These are phyloP conservation scores for Leccinum rimulosum DNA, from an alignment of 768 basidiomycete genomes.

Conservation along the genomic window DNA sequence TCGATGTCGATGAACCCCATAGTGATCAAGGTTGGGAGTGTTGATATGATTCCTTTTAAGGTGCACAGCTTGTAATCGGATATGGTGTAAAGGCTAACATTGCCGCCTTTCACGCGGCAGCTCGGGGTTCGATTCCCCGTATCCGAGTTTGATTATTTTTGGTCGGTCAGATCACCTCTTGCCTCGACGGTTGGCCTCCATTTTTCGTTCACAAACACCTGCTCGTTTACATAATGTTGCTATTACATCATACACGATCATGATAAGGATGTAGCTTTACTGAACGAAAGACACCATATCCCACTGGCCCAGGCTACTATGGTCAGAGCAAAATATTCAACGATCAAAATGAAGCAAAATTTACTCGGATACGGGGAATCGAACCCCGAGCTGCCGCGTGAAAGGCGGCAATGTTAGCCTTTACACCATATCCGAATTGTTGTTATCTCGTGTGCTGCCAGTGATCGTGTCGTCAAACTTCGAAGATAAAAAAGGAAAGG, in stretches of 20 bases:
- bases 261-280: too few species aligned
- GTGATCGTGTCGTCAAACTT: background rate
- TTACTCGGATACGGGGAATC: conserved; percentile 32
- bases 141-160: conserved; percentile 20
- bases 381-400: conserved; percentile 46
- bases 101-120: conserved; percentile 58
- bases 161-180: too few species aligned
- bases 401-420: conserved; percentile 67
- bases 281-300: too few species aligned
- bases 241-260: too few species aligned
- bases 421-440: conserved; percentile 56
- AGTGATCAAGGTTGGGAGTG: background rate
- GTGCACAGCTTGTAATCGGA: conserved; percentile 26
- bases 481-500: background rate
- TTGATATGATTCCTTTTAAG: background rate
- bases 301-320: too few species aligned
- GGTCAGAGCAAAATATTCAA: too few species aligned
- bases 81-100: conserved; percentile 71
- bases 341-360: background rate
- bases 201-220: too few species aligned
- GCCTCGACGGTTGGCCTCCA: too few species aligned
- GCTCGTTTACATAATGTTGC: too few species aligned
- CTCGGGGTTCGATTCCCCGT: conserved; percentile 38
- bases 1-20: background rate
- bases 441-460: background rate